A percentile compares a stretch with the other conserved stretches of the same genome.
Evolutionary conservation across 768 basidiomycete genomes (phyloP).

Genomic region (Mycena pura): DNA sequence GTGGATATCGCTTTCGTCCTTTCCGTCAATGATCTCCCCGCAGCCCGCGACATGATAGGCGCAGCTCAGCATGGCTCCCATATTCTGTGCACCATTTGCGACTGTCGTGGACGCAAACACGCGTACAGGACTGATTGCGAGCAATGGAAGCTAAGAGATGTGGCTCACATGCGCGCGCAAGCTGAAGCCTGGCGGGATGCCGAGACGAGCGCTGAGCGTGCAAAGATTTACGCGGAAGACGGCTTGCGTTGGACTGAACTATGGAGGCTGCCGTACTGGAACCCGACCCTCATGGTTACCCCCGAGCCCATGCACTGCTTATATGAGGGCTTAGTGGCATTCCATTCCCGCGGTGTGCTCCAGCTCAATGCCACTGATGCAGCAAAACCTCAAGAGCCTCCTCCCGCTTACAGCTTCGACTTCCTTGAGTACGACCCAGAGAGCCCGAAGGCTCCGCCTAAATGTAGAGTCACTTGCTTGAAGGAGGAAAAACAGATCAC

Average conservation of each 20-base stretch:
- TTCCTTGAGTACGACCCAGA: background rate
- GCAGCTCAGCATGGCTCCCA: constrained; percentile 23
- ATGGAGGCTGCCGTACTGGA: constrained; percentile 35
- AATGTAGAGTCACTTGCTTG: no score
- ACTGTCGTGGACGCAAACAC: constrained; percentile 13
- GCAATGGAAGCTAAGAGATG: constrained; percentile 13
- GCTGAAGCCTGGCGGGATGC: constrained; percentile 25
- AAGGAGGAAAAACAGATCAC: background rate
- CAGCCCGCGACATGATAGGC: constrained; percentile 28
- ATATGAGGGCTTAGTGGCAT: constrained; percentile 22
- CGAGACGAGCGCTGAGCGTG: constrained; percentile 11
- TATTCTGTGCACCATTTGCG: constrained; percentile 33
- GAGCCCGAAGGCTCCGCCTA: background rate
- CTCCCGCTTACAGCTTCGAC: background rate
- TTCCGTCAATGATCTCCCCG: constrained; percentile 36
- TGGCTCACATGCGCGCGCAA: background rate
- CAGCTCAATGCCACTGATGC: constrained; percentile 2
- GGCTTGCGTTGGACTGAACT: constrained; percentile 31
- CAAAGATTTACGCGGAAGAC: constrained; percentile 17
- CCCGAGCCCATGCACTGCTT: constrained; percentile 40
- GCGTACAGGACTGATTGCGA: constrained; percentile 8
- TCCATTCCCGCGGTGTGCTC: constrained; percentile 18
- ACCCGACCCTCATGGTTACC: constrained; percentile 30
- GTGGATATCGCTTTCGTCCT: constrained; percentile 3
- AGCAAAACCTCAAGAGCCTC: background rate